Base-by-base conservation (phyloP, 139 green algal species). In the Raphidocelis subcapitata region DNA sequence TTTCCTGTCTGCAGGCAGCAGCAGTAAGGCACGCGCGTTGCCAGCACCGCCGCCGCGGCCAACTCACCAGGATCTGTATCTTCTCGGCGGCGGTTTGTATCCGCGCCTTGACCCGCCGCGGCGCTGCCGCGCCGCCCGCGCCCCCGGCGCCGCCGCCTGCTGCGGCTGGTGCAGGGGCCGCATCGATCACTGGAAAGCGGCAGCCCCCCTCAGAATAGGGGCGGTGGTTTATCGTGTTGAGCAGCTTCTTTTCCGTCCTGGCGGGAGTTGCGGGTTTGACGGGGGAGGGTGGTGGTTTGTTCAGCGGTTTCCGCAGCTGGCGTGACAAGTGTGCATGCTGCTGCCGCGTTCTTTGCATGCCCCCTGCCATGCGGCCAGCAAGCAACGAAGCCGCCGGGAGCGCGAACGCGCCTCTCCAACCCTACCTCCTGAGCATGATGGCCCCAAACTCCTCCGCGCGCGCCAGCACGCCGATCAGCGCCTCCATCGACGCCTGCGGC, bases 11-110 rank as follows among this genome's bases (percentile, higher is more conserved):
- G 15, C 37, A 26, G 33, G 59, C 59, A 65, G 59, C 59, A 37
- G 29, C 29, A 46, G 59, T 31, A 65, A 54, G 46, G 46, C 46
- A 54, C 46, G 15, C 15, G 14, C 12, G 46, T 15, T 23, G 12
- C 14, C 46, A 23, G 46, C 14, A 62, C 55, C 24, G 10, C 8
- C 55, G 55, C n/a, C 55, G 16, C 55, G 16, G 8, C 5, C 31
- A 3, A 5, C 81, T 56, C 57, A 94, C 88, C 82, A 97, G 79
- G 5, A 97, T 73, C 75, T 90, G 92, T 12, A 93, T 86, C 81
- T 96, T 96, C 72, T 96, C 84, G 0, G 67, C 62, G 10, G 77
- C 63, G 8, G 62, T 81, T 2, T 28, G 35, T 28, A 97, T 81
- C 23, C 89, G 76, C 55, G 89, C 78, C 79, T 92, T 88, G 35